Percentiles rank a stretch among this genome's conserved stretches.
Evolutionary conservation across 352 stramenopile species (phyloP).

Genomic region (Phytophthora megakarya): DNA sequence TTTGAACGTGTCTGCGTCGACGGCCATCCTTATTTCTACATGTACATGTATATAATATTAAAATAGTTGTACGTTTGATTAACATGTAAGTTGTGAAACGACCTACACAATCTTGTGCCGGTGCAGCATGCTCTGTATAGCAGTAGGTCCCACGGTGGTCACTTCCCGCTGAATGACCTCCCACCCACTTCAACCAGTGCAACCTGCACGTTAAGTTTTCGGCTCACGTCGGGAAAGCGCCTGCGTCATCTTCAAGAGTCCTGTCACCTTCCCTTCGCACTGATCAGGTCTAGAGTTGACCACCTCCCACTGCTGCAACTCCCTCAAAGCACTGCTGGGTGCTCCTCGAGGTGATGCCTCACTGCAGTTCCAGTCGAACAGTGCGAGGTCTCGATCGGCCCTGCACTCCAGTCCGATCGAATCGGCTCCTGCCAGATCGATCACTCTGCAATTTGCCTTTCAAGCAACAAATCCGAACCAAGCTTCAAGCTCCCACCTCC

Average conservation of each 20-base stretch:
- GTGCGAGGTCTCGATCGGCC: constrained; percentile 16
- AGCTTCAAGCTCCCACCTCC: constrained; percentile 21
- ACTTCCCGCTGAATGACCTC: constrained; percentile 22
- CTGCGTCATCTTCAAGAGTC: constrained; percentile 17
- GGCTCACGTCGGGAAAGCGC: constrained; percentile 12
- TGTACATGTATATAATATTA: too few relatives aligned
- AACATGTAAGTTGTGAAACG: too few relatives aligned
- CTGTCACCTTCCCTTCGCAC: constrained; percentile 14
- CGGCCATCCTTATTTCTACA: too few relatives aligned
- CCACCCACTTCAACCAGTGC: constrained; percentile 18
- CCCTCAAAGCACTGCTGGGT: background rate
- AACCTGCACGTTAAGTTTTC: constrained; percentile 28
- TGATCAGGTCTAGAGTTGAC: constrained; percentile 1
- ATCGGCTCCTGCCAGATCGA: constrained; percentile 22
- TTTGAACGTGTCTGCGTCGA: too few relatives aligned
- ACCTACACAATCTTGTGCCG: constrained; percentile 3
- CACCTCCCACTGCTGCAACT: background rate
- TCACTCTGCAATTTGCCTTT: constrained; percentile 46
- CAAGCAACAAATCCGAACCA: constrained; percentile 38
- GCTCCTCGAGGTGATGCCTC: background rate
- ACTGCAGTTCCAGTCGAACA: constrained; percentile 22
- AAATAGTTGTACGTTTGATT: too few relatives aligned
- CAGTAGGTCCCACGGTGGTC: constrained; percentile 24
- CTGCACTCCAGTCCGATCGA: constrained; percentile 17
- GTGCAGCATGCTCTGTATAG: background rate